phyloP scores from a whole-genome alignment of 2,329 filamentous ascomycete species.

The Pezizomycotina sp. region DNA sequence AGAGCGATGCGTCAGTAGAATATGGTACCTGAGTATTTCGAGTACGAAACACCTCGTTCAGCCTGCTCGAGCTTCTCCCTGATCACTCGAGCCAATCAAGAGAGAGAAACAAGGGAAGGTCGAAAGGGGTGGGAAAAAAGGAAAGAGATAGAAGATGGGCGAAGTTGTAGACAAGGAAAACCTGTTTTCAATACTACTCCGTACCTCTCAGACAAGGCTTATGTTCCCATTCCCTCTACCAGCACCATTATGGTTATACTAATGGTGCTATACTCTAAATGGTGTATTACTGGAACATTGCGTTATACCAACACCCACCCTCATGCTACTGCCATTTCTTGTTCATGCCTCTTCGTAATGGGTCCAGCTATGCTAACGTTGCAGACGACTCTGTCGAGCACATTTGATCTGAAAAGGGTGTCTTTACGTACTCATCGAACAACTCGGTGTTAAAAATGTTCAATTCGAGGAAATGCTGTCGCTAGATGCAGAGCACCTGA shows the following conservation, averaged over 20 bases:
- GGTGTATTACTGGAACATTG: neutral
- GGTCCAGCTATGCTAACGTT: conserved; percentile 7
- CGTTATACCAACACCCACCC: neutral
- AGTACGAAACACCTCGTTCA: conserved; percentile 9
- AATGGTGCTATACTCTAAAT: neutral
- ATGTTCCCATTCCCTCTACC: conserved; percentile 3
- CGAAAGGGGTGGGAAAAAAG: conserved; percentile 3
- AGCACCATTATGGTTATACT: conserved; percentile 1
- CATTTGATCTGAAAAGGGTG: conserved; percentile 43
- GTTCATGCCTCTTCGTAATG: neutral
- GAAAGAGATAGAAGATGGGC: conserved; percentile 8
- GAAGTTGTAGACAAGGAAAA: conserved; percentile 7
- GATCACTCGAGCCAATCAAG: too few species aligned
- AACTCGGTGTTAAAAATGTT: conserved; percentile 77
- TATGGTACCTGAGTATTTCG: conserved; percentile 7
- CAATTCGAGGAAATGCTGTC: conserved; percentile 94
- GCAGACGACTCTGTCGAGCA: conserved; percentile 3
- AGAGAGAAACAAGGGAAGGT: too few species aligned
- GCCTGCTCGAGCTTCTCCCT: conserved; percentile 7
- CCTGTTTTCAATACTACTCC: neutral
- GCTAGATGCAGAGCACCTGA: conserved; percentile 60
- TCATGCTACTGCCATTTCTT: conserved; percentile 6
- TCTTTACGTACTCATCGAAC: conserved; percentile 95
- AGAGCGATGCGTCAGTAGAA: conserved; percentile 55
- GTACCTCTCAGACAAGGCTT: too few species aligned